Evolutionary conservation across 306 rosid species (phyloP), one percentile per base, ranked within the genome.

Genomic region (Prunus dulcis): DNA sequence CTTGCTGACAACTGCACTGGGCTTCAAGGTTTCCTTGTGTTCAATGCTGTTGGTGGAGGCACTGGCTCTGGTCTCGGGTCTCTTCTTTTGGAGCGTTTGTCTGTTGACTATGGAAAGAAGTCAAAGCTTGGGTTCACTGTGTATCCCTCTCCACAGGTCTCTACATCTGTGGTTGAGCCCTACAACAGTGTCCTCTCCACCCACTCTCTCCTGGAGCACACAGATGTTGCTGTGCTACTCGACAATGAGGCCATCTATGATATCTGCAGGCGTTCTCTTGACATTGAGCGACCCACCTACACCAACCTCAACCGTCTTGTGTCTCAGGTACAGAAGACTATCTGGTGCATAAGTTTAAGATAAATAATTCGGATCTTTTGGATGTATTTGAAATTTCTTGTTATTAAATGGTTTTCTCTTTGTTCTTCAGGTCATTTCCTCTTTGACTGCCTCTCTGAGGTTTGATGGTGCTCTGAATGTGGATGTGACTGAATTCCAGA

Each of bases 151-250:
- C 98, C 98, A 53, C 97, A 91, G 79, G 97, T 93, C 8, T 93
- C 98, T 22, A 93, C 98, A 73, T 89, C 98, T 72, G 98, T 93
- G 79, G 98, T 93, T 71, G 98, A 93, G 85, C 98, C 97, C 18
- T 93, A 93, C 89, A 93, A 93, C 88, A 93, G 98, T 77, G 97
- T 93, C 57, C 96, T 93, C 56, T 91, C 97, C 20, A 93, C 98
- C n/a, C 98, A 93, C 77, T 89, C 98, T 50, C 97, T 93, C 56
- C 77, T 91, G 67, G 97, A 91, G 81, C 98, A 93, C 86, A 93
- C 98, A 2, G 97, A 93, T 82, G 98, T 93, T 34, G 86, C 98
- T 32, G 96, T 93, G 1, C 96, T 93, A 1, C 80, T 93, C 68
- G 98, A 93, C 85, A 93, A 93, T 64, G 98, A 93, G 63, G 97